Conservation (phyloP, 768 basidiomycete genomes). For the Hygrocybe punicea region DNA sequence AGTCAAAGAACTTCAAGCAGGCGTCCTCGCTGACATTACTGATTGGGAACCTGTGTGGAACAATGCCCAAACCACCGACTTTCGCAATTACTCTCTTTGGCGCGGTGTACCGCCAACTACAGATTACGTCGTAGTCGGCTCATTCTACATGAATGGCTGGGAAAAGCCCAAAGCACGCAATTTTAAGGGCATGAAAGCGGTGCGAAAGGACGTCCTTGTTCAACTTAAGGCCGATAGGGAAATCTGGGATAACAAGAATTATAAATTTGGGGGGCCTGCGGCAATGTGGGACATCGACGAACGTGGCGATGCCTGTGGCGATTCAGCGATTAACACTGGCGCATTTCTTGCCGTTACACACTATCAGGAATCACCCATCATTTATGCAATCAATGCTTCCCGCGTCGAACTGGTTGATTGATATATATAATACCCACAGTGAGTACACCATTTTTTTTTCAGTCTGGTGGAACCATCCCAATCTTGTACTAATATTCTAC, state of each 20-base stretch:
- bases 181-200: not conserved
- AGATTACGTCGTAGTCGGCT: not conserved
- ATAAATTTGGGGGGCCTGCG: too few species aligned
- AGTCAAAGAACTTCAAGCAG: not conserved
- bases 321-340: too few species aligned
- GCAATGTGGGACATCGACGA: too few species aligned
- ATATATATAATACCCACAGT: too few species aligned
- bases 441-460: too few species aligned
- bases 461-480: too few species aligned
- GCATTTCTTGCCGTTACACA: too few species aligned
- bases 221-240: not conserved
- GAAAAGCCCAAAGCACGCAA: not conserved
- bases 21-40: not conserved
- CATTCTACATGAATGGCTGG: not conserved
- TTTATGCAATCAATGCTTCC: too few species aligned
- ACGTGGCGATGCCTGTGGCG: too few species aligned
- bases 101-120: not conserved
- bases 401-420: too few species aligned
- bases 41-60: not conserved
- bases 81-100: not conserved
- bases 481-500: too few species aligned
- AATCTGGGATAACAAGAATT: not conserved
- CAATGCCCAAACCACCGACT: not conserved
- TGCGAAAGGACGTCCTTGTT: not conserved
- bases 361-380: too few species aligned